Base-by-base conservation (phyloP, 2,329 filamentous ascomycete genomes). In the Exutisphaerella laricina region DNA sequence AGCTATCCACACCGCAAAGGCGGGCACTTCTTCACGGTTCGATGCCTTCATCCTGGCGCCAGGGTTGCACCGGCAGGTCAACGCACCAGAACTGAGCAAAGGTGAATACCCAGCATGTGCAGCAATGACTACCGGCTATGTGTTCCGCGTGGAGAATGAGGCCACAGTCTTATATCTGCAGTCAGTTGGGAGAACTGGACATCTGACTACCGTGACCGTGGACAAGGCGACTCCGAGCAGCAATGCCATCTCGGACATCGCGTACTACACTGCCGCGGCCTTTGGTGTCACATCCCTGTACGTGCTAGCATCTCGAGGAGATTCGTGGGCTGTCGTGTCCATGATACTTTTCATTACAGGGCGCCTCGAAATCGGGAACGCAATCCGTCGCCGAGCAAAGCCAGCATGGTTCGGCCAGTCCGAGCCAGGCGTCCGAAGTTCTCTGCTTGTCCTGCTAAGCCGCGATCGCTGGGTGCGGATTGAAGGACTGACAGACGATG, bases 41-140 rank as follows among this genome's bases (percentile, higher is more conserved):
- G 79, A 82, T 57, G 65, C 66, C 5, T 65, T 82, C 8, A 65
- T 81, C 9, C 67, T 82, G 2, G 77, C 74, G 2, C 79, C 79
- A 0, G 79, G 79, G 0, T 56, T 82, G 38, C 79, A 82, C 59
- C 74, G 74, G 50, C 77, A 82, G 52, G 76, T 81, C 52, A 68
- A 71, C 3, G 77, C 76, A 7, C 68, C 75, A 9, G 67, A 70
- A 1, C 61, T 81, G 4, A 41, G 12, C 45, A 61, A 55, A 4
- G 66, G 66, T 2, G 68, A 72, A 42, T 64, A 62, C 40, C 59
- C 65, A 25, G 67, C 66, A 14, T 62, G 64, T 10, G 65, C 64
- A 3, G 67, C 67, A 4, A 70, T 66, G 62, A 69, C 58, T 45
- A 70, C 57, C 6, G 67, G 67, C 39, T 68, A 70, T 37, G 59